phyloP scores from a whole-genome alignment of 106 monocot species.

The Alisma plantagoaquatica region DNA sequence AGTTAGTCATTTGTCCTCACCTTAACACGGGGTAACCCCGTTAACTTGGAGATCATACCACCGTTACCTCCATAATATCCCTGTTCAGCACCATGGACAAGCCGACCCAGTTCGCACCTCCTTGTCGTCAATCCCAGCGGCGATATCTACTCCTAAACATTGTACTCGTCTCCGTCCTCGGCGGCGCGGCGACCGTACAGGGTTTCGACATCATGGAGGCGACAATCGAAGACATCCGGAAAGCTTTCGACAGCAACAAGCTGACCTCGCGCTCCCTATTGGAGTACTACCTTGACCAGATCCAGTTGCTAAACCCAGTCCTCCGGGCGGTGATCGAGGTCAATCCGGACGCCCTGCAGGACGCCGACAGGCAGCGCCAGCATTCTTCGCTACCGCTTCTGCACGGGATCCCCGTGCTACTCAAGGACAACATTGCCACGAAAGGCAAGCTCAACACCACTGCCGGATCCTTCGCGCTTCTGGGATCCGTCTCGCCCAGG shows the following conservation, averaged over 20 bases:
- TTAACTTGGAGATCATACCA: too few relatives aligned
- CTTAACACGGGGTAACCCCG: too few relatives aligned
- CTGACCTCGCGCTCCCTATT: constrained; percentile 41
- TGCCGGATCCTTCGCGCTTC: constrained; percentile 47
- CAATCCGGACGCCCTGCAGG: constrained; percentile 36
- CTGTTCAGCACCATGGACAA: too few relatives aligned
- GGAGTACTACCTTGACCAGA: constrained; percentile 20
- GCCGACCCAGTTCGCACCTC: too few relatives aligned
- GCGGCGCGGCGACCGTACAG: not conserved
- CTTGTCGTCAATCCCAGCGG: too few relatives aligned
- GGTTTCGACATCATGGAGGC: constrained; percentile 37
- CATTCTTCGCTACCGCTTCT: not conserved
- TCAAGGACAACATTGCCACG: constrained; percentile 56
- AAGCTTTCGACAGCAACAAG: constrained; percentile 21
- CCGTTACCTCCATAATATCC: too few relatives aligned
- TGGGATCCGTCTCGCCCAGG: constrained; percentile 36
- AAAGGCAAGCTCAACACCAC: constrained; percentile 54
- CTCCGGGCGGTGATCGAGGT: constrained; percentile 47
- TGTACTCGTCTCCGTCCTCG: not conserved
- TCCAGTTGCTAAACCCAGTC: constrained; percentile 20
- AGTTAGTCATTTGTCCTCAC: too few relatives aligned
- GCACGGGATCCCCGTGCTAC: constrained; percentile 41
- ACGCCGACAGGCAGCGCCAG: constrained; percentile 15
- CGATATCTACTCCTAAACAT: too few relatives aligned
- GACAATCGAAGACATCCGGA: constrained; percentile 37